A percentile compares a stretch with the other conserved stretches of the same genome.
phyloP scores from a whole-genome alignment of 1,139 yeast species.

The Kurtzmaniella quercitrusa region DNA sequence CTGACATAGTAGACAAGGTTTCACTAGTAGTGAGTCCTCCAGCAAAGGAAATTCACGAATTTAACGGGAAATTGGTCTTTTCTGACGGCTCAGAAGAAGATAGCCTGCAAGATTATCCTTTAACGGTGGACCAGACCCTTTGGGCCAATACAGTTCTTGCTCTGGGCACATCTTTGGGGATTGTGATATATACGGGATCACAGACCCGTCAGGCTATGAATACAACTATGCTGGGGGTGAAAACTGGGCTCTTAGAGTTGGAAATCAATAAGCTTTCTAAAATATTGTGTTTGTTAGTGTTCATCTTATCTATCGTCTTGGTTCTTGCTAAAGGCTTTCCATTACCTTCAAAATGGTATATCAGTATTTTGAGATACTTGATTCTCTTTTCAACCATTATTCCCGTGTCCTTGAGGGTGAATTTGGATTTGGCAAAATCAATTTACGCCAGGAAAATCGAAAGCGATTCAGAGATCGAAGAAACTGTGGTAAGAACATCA shows the following conservation, averaged over 20 bases:
- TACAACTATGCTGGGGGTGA: conserved; percentile 85
- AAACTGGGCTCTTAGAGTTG: conserved; percentile 82
- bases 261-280: conserved; percentile 90
- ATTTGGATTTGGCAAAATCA: conserved; percentile 90
- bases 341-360: conserved; percentile 64
- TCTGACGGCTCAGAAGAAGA: conserved; percentile 20
- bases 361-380: conserved; percentile 83
- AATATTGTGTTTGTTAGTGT: conserved; percentile 82
- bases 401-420: conserved; percentile 92
- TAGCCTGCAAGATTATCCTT: conserved; percentile 53
- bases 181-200: conserved; percentile 82
- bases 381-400: conserved; percentile 92
- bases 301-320: conserved; percentile 67
- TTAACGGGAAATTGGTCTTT: conserved; percentile 66
- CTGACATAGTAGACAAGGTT: conserved; percentile 33
- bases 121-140: conserved; percentile 83
- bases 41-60: conserved; percentile 74
- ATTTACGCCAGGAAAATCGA: conserved; percentile 96
- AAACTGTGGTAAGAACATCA: conserved; percentile 91
- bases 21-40: conserved; percentile 72
- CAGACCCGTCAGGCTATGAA: conserved; percentile 95
- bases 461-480: conserved; percentile 74
- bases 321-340: conserved; percentile 81
- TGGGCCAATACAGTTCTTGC: conserved; percentile 99
- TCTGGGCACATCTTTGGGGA: conserved; percentile 85